These are phyloP conservation scores for Sporothrix inflata DNA, from an alignment of 2,329 filamentous ascomycete species.

Conservation along the genomic window DNA sequence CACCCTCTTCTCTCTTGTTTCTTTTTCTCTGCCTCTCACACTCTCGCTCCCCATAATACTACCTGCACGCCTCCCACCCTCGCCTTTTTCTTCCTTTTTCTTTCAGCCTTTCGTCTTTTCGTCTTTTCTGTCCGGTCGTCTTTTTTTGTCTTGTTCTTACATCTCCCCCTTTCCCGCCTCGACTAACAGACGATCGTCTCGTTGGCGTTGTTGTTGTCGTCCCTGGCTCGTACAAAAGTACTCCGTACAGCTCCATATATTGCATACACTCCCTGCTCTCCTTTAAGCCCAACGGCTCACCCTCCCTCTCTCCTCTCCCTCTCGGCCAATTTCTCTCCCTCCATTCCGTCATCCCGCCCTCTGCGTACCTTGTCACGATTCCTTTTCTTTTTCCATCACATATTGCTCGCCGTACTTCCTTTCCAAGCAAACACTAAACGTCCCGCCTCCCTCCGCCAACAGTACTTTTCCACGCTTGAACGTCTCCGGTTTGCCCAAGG, in stretches of 20 bases:
- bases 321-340: constrained; percentile 23
- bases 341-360: constrained; percentile 24
- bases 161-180: too few relatives aligned
- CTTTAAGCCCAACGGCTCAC: not conserved
- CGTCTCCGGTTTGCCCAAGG: constrained; percentile 66
- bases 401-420: not conserved
- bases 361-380: not conserved
- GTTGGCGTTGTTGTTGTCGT: not conserved
- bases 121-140: not conserved
- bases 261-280: not conserved
- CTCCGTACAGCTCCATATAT: constrained; percentile 8
- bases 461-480: constrained; percentile 77
- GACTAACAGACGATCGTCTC: not conserved
- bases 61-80: not conserved
- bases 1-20: not conserved
- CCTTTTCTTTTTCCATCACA: not conserved
- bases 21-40: not conserved
- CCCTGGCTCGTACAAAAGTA: constrained; percentile 9
- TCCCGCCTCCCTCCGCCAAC: constrained; percentile 30
- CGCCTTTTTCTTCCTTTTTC: not conserved
- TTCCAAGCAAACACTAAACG: constrained; percentile 34
- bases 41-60: not conserved
- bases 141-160: not conserved
- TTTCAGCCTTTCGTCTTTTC: not conserved
- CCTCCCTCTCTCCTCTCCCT: constrained; percentile 6